Conservation (phyloP, 2,329 filamentous ascomycete genomes). For the Metarhizium humberi region DNA sequence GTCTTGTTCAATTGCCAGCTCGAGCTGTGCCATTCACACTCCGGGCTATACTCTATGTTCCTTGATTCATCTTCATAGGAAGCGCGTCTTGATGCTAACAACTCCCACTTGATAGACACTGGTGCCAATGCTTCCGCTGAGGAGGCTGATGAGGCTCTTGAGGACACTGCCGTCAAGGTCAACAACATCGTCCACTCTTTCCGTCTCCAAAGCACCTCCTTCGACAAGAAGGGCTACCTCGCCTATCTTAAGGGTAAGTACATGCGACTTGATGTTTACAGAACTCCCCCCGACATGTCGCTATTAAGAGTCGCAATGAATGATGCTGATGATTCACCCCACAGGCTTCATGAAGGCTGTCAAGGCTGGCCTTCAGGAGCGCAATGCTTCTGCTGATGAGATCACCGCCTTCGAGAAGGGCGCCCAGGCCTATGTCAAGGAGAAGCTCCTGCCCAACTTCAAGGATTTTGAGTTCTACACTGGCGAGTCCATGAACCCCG, state of each 20-base stretch:
- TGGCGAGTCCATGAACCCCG: constrained; percentile 84
- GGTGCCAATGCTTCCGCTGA: constrained; percentile 97
- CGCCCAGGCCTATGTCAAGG: constrained; percentile 68
- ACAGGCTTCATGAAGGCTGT: constrained; percentile 86
- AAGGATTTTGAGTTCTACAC: constrained; percentile 95
- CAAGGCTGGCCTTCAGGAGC: constrained; percentile 59
- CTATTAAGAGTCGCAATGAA: neutral
- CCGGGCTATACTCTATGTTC: neutral
- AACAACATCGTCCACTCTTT: constrained; percentile 93
- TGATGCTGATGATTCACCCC: neutral
- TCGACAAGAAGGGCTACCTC: constrained; percentile 85
- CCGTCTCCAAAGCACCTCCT: constrained; percentile 68
- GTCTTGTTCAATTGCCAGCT: too few relatives aligned
- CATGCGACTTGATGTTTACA: neutral
- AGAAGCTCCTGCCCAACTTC: constrained; percentile 73
- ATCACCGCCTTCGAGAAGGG: constrained; percentile 73
- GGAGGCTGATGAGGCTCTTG: constrained; percentile 69
- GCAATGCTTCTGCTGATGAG: constrained; percentile 51
- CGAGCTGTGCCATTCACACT: neutral
- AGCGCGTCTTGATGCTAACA: neutral
- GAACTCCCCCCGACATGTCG: neutral
- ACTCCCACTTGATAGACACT: constrained; percentile 47
- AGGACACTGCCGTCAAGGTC: constrained; percentile 64
- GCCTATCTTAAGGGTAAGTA: constrained; percentile 72
- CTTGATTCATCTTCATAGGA: neutral